Conservation (phyloP, 2,329 filamentous ascomycete species). For the Boeremia exigua region DNA sequence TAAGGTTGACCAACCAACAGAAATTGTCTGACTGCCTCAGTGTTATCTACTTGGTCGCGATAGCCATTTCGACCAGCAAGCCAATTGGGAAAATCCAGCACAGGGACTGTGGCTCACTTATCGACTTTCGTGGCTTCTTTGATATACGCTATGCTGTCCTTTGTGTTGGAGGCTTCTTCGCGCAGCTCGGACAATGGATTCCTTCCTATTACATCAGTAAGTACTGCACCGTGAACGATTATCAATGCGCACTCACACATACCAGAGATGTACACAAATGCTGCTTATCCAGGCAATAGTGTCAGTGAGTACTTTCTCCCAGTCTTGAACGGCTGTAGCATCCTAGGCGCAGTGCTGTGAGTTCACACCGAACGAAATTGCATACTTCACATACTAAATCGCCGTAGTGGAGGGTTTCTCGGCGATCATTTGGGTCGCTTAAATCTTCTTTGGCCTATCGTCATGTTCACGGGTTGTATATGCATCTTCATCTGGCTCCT, state of each 20-base stretch:
- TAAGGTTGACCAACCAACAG: slow-evolving; percentile 50
- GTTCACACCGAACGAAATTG: slow-evolving; percentile 28
- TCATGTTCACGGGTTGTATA: slow-evolving; percentile 50
- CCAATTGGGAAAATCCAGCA: slow-evolving; percentile 13
- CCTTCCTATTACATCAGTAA: slow-evolving; percentile 48
- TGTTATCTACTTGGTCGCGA: slow-evolving; percentile 54
- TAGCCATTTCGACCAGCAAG: slow-evolving; percentile 39
- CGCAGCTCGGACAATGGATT: slow-evolving; percentile 39
- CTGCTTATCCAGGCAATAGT: slow-evolving; percentile 56
- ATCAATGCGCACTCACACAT: neutral
- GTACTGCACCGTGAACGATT: neutral
- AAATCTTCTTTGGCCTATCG: slow-evolving; percentile 61
- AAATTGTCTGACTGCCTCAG: slow-evolving; percentile 57
- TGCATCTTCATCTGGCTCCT: slow-evolving; percentile 64
- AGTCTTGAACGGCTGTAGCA: slow-evolving; percentile 56
- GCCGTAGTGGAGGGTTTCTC: slow-evolving; percentile 56
- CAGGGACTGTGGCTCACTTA: slow-evolving; percentile 32
- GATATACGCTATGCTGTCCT: slow-evolving; percentile 41
- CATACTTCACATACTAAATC: neutral
- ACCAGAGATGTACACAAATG: slow-evolving; percentile 65
- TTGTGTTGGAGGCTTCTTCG: slow-evolving; percentile 34
- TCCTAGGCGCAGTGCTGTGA: slow-evolving; percentile 60
- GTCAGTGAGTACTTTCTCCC: slow-evolving; percentile 57
- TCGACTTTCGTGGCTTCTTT: slow-evolving; percentile 46
- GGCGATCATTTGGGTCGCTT: slow-evolving; percentile 62